Base-by-base conservation (phyloP, 768 basidiomycete species). In the Lentinula boryana region DNA sequence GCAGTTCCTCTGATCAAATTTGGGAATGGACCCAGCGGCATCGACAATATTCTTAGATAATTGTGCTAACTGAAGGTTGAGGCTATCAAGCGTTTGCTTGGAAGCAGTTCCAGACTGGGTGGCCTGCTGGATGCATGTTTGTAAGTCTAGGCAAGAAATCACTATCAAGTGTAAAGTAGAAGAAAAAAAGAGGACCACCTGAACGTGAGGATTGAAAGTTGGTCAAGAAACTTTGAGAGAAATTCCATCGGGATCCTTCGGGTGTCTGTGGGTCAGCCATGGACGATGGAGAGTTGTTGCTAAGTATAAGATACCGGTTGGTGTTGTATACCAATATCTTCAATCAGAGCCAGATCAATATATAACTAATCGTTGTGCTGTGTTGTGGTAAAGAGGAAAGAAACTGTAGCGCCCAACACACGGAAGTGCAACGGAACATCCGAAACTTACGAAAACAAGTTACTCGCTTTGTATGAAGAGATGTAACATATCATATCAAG, bases 1-100 rank as follows among this genome's bases (percentile, higher is more conserved):
- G 67, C 80, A 88, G 67, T 85, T 86, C 58, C 86, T 80, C 67
- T 88, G 90, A 70, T 91, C 89, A 67, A 90, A 91, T 41, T 80
- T 75, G 4, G 90, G 87, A 49, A 93, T 73, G 60, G 80, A 83
- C 6, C 80, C 79, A 8, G 82, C 84, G 5, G 86, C 89, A 68
- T 86, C 87, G 5, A 78, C 75, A 16, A 93, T 77, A 23, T 75
- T 76, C 66, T 86, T 92, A 48, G 83, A 76, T 48, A 91, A 70
- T 62, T 80, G 83, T 3, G 85, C 80, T 18, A 87, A 70, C 44
- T 83, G 81, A 8, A 75, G 62, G 3, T 84, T 73, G 7, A 88
- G 63, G 16, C 69, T 73, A 59, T 81, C 76, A 3, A 85, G 43
- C 13, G 62, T 66, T n/a, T 77, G 76, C 33, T 70, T 63, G 12